Evolutionary conservation across 1,139 yeast genomes (phyloP).

Genomic region (Kurtzmaniella quercitrusa): DNA sequence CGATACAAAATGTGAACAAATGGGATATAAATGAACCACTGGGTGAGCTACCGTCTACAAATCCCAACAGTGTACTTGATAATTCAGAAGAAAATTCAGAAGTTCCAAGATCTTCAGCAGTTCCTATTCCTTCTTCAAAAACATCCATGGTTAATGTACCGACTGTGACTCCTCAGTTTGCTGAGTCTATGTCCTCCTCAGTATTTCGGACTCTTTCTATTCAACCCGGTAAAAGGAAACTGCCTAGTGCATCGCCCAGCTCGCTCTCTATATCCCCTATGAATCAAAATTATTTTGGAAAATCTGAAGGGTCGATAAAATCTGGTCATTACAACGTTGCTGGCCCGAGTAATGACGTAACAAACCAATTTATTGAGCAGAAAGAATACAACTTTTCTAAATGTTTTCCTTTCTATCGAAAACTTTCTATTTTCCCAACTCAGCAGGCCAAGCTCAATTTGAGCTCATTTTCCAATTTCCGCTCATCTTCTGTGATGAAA

Average conservation of each 20-base stretch:
- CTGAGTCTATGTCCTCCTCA: not conserved
- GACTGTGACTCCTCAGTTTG: not conserved
- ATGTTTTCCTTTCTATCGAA: conserved; percentile 81
- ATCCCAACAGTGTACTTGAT: no score
- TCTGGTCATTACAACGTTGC: not conserved
- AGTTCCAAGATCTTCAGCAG: conserved; percentile 1
- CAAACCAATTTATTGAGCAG: conserved; percentile 29
- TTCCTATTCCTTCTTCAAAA: conserved; percentile 1
- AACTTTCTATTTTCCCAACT: conserved; percentile 59
- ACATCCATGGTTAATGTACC: not conserved
- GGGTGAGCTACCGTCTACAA: no score
- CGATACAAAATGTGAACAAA: not conserved
- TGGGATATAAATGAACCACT: not conserved
- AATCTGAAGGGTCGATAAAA: not conserved
- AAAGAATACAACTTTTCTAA: conserved; percentile 67
- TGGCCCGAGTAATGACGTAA: not conserved
- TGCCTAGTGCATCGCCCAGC: not conserved
- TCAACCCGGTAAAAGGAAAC: not conserved
- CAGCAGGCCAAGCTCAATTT: conserved; percentile 51
- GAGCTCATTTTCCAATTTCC: conserved; percentile 26
- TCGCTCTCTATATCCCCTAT: conserved; percentile 8
- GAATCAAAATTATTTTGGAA: conserved; percentile 1
- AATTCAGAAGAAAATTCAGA: not conserved
- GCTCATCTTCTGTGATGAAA: conserved; percentile 38
- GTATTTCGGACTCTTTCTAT: not conserved